Base-by-base conservation (phyloP, 23 red algal genomes). In the Gracilariopsis chorda region DNA sequence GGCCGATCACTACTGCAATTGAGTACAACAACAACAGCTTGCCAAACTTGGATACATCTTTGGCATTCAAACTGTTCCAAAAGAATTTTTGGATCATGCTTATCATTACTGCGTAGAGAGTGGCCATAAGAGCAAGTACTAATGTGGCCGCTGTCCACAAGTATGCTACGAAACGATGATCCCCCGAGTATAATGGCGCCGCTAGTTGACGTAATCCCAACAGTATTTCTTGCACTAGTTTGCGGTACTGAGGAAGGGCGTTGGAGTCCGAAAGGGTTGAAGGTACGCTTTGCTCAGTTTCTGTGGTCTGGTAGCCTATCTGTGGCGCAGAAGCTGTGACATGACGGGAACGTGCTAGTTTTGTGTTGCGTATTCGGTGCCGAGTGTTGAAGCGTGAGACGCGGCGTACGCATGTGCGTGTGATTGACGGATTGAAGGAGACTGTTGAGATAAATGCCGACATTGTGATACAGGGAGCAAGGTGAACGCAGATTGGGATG, bases 31-130 rank as follows among this genome's bases (percentile, higher is more conserved):
- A 2, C 10, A 99, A 47, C 4, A 99, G 81, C 20, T 87, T 90
- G 40, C 74, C 70, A 78, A 95, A 99, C 55, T 93, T 91, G 14
- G 61, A 58, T 19, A 52, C 81, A 43, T 99, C 94, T 44, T 90
- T 90, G 1, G 61, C 84, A 35, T 62, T 88, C 30, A 99, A 67
- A 52, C 88, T 86, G 73, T 90, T 96, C 97, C 97, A 99, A 34
- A 99, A 99, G 27, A 94, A 89, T 23, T 88, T 80, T 87, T 94
- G 90, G 9, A 92, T 82, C 63, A 93, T 91, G 51, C 89, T 94
- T 24, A 99, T 48, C 84, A 80, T 62, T 7, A 95, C 97, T 2
- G 97, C 97, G 78, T 99, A 96, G 6, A 94, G 32, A 34, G 97
- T 99, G 19, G 86, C 90, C 23, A 76, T 84, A 39, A 99, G 86